phyloP scores from a whole-genome alignment of 78 protist genomes.

The Polysphondylium violaceum region DNA sequence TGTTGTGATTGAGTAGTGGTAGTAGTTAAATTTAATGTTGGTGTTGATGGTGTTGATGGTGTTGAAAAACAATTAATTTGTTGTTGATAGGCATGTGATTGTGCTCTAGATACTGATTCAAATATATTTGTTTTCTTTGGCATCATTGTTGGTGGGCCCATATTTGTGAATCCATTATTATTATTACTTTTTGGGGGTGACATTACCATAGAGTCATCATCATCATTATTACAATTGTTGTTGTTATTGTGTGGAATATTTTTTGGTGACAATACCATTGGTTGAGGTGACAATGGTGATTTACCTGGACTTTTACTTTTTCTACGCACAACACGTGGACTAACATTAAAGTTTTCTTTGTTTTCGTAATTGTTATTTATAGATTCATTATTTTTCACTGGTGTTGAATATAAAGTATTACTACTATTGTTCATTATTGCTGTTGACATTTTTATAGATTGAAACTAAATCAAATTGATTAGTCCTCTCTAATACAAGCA shows the following conservation, averaged over 20 bases:
- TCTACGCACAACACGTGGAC: no score
- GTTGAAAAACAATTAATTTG: neutral
- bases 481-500: no score
- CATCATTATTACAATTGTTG: neutral
- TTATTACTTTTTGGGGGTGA: neutral
- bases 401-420: no score
- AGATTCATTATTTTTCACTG: no score
- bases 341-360: no score
- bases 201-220: neutral
- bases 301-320: no score
- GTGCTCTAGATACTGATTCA: conserved; percentile 6
- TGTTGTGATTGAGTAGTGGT: neutral
- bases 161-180: neutral
- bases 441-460: no score
- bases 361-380: no score
- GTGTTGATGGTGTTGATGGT: neutral
- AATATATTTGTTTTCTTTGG: neutral
- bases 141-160: neutral
- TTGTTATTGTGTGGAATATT: neutral
- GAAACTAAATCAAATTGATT: no score
- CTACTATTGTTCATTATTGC: no score
- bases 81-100: neutral
- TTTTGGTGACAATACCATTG: conserved; percentile 17
- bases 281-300: conserved; percentile 14
- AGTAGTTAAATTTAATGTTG: neutral